Percentiles rank a stretch among this genome's conserved stretches.
phyloP scores from a whole-genome alignment of 768 basidiomycete genomes.

The Rhodocollybia butyracea region DNA sequence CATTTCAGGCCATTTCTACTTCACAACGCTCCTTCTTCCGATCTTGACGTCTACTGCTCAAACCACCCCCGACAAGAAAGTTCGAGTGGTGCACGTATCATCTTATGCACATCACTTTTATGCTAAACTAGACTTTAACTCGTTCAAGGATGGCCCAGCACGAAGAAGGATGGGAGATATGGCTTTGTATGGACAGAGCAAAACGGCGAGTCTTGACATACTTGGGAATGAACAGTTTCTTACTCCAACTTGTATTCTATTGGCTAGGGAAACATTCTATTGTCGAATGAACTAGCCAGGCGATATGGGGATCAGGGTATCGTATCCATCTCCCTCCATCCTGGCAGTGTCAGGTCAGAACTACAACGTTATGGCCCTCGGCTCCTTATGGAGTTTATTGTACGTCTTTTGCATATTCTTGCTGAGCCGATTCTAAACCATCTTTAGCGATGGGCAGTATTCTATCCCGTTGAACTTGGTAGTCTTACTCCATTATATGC shows the following conservation, averaged over 20 bases:
- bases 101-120: slow-evolving; percentile 14
- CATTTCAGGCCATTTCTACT: slow-evolving; percentile 51
- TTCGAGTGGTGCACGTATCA: slow-evolving; percentile 34
- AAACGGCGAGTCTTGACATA: slow-evolving; percentile 14
- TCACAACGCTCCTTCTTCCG: slow-evolving; percentile 50
- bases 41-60: slow-evolving; percentile 31
- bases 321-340: slow-evolving; percentile 40
- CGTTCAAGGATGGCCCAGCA: slow-evolving; percentile 20
- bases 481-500: slow-evolving; percentile 39
- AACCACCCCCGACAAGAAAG: slow-evolving; percentile 28
- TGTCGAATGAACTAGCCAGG: slow-evolving; percentile 39
- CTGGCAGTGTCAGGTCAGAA: slow-evolving; percentile 25
- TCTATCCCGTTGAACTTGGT: slow-evolving; percentile 17
- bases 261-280: slow-evolving; percentile 39
- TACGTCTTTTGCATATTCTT: background rate
- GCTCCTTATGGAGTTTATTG: background rate
- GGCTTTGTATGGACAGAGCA: slow-evolving; percentile 19
- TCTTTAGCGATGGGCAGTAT: background rate
- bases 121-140: slow-evolving; percentile 13
- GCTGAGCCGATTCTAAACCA: background rate
- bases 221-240: background rate
- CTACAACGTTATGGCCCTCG: slow-evolving; percentile 7
- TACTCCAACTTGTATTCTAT: background rate
- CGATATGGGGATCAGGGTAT: slow-evolving; percentile 41
- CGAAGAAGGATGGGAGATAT: slow-evolving; percentile 10